Conservation (phyloP, 768 basidiomycete genomes). For the Trametes gibbosa region DNA sequence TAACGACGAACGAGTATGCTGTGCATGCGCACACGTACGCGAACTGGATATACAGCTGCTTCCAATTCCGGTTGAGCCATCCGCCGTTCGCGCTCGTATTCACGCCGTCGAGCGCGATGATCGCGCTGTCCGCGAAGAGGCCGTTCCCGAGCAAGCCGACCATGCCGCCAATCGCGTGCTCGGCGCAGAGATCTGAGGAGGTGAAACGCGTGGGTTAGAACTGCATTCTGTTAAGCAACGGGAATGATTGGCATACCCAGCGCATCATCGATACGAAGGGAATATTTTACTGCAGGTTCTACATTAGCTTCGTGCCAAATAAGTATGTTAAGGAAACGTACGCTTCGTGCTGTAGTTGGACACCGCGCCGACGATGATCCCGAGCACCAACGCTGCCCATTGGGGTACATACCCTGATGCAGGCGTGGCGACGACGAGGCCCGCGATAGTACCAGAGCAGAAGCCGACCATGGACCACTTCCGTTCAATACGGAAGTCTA, state of each 20-base stretch:
- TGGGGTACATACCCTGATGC: slow-evolving; percentile 78
- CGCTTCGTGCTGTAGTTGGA: slow-evolving; percentile 87
- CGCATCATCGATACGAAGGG: slow-evolving; percentile 78
- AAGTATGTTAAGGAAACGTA: slow-evolving; percentile 32
- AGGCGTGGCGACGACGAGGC: slow-evolving; percentile 78
- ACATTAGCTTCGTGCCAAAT: slow-evolving; percentile 13
- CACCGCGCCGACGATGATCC: slow-evolving; percentile 64
- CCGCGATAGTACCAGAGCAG: slow-evolving; percentile 72
- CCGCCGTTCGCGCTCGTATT: slow-evolving; percentile 63
- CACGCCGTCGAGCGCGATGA: slow-evolving; percentile 78
- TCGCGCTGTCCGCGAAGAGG: slow-evolving; percentile 76
- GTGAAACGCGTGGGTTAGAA: neutral
- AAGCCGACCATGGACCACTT: slow-evolving; percentile 91
- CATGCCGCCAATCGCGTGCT: slow-evolving; percentile 85
- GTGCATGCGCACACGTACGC: slow-evolving; percentile 80
- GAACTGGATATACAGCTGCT: slow-evolving; percentile 77
- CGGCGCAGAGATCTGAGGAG: slow-evolving; percentile 70
- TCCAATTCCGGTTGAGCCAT: slow-evolving; percentile 82
- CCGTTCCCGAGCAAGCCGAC: slow-evolving; percentile 79
- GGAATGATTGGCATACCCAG: slow-evolving; percentile 50
- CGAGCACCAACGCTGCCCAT: slow-evolving; percentile 76
- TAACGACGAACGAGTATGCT: slow-evolving; percentile 70
- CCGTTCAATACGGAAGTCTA: slow-evolving; percentile 47
- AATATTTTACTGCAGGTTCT: slow-evolving; percentile 53
- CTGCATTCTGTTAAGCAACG: neutral